Evolutionary conservation across 2,329 filamentous ascomycete species (phyloP).

Genomic region (Alternaria angustiovoidea): DNA sequence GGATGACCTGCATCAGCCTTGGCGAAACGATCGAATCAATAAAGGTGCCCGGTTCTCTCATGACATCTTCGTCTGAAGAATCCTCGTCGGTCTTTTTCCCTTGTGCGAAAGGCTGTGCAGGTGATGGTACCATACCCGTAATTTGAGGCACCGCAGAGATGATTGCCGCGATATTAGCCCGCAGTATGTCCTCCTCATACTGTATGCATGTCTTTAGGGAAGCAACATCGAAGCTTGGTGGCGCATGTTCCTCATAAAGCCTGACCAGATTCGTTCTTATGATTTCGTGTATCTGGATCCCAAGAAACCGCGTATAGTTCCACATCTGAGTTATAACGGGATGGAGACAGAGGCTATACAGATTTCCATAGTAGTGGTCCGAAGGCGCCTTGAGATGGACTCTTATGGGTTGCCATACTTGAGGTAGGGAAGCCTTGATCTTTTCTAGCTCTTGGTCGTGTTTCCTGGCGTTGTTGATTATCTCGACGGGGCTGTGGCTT

Average conservation of each 20-base stretch:
- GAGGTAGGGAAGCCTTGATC: conserved; percentile 31
- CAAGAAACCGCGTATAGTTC: conserved; percentile 39
- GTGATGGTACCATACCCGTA: conserved; percentile 40
- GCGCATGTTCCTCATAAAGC: conserved; percentile 14
- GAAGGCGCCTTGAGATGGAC: conserved; percentile 24
- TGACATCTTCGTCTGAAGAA: background rate
- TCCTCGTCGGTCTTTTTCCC: background rate
- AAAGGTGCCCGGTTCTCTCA: conserved; percentile 27
- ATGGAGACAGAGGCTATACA: conserved; percentile 42
- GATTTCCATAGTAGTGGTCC: conserved; percentile 26
- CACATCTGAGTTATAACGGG: conserved; percentile 43
- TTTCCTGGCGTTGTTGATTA: conserved; percentile 22
- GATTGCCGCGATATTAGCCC: conserved; percentile 18
- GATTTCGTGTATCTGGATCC: conserved; percentile 33
- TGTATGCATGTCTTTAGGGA: conserved; percentile 15
- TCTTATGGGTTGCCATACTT: conserved; percentile 35
- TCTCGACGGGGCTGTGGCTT: conserved; percentile 21
- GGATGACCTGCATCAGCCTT: conserved; percentile 38
- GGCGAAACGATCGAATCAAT: conserved; percentile 29
- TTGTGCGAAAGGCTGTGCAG: conserved; percentile 8
- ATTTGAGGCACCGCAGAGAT: conserved; percentile 40
- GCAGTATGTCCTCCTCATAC: conserved; percentile 24
- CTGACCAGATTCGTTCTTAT: conserved; percentile 31
- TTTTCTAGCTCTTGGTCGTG: conserved; percentile 35
- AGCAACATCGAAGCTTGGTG: conserved; percentile 23